These are phyloP conservation scores for Pseudozyma sp. DNA, from an alignment of 1,284 basidiomycete species.

Conservation along the genomic window DNA sequence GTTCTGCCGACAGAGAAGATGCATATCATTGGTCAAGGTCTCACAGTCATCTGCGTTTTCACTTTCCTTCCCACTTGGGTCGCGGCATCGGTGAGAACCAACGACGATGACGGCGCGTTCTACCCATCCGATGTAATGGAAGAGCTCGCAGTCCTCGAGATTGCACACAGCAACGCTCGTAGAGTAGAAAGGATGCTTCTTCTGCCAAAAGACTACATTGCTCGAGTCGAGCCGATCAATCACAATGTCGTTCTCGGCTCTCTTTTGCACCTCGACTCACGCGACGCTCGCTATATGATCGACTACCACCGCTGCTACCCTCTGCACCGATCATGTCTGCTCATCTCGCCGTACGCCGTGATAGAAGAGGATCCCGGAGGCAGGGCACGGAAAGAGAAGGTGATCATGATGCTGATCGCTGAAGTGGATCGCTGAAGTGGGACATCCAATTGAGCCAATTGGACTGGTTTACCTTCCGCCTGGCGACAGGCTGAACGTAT, in stretches of 20 bases:
- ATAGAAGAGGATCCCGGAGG: background rate
- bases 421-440: background rate
- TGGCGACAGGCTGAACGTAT: background rate
- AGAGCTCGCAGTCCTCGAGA: background rate
- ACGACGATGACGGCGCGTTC: background rate
- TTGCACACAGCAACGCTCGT: background rate
- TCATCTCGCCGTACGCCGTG: conserved; percentile 7
- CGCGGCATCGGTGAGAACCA: background rate
- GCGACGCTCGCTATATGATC: background rate
- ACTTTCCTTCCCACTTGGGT: too few relatives aligned
- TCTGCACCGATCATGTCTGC: background rate
- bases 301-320: background rate
- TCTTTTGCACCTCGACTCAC: background rate
- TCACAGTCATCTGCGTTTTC: too few relatives aligned
- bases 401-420: conserved; percentile 10
- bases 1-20: too few relatives aligned
- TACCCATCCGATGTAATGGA: background rate
- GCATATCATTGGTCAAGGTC: too few relatives aligned
- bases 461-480: conserved; percentile 3
- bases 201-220: background rate
- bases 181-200: background rate
- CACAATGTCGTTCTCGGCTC: background rate
- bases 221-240: background rate
- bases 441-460: background rate
- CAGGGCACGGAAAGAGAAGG: background rate